Percentiles rank a stretch among this genome's conserved stretches.
These are phyloP conservation scores for Annulohypoxylon truncatum DNA, from an alignment of 2,329 filamentous ascomycete genomes.

Conservation along the genomic window DNA sequence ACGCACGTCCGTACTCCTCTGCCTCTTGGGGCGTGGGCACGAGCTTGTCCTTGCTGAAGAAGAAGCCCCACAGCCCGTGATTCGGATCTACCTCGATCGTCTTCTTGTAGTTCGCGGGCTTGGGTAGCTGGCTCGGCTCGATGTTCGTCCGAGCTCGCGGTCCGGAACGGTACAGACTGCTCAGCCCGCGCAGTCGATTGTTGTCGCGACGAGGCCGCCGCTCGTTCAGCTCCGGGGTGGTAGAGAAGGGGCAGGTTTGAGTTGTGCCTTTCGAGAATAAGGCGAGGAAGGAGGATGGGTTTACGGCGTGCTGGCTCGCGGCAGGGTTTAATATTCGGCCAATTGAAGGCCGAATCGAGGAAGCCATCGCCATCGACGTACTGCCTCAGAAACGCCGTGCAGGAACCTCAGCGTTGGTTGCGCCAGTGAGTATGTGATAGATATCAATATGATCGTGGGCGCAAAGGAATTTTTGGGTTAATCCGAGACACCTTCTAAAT, in stretches of 20 bases:
- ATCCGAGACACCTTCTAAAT: constrained; percentile 31
- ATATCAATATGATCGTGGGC: constrained; percentile 25
- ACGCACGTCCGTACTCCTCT: constrained; percentile 79
- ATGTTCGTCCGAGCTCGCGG: constrained; percentile 80
- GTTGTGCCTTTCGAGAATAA: constrained; percentile 28
- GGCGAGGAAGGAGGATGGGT: constrained; percentile 30
- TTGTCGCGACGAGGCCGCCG: constrained; percentile 69
- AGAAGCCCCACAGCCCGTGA: constrained; percentile 95
- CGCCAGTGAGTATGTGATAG: constrained; percentile 8
- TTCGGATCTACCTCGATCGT: constrained; percentile 71
- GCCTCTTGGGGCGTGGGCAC: constrained; percentile 79
- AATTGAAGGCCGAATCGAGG: constrained; percentile 48
- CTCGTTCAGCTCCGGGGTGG: constrained; percentile 46
- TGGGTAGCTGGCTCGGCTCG: constrained; percentile 76
- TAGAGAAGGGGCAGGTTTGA: constrained; percentile 50
- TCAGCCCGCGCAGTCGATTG: constrained; percentile 84
- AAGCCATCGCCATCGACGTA: constrained; percentile 48
- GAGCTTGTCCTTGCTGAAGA: constrained; percentile 75
- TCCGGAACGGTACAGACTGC: constrained; percentile 81
- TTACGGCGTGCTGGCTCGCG: constrained; percentile 30
- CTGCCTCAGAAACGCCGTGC: constrained; percentile 19
- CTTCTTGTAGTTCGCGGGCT: constrained; percentile 74
- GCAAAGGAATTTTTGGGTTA: constrained; percentile 46
- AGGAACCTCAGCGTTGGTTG: constrained; percentile 3
- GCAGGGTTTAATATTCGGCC: constrained; percentile 45